phyloP scores from a whole-genome alignment of 2,329 filamentous ascomycete species.

The Sodiomyces alkalinus region DNA sequence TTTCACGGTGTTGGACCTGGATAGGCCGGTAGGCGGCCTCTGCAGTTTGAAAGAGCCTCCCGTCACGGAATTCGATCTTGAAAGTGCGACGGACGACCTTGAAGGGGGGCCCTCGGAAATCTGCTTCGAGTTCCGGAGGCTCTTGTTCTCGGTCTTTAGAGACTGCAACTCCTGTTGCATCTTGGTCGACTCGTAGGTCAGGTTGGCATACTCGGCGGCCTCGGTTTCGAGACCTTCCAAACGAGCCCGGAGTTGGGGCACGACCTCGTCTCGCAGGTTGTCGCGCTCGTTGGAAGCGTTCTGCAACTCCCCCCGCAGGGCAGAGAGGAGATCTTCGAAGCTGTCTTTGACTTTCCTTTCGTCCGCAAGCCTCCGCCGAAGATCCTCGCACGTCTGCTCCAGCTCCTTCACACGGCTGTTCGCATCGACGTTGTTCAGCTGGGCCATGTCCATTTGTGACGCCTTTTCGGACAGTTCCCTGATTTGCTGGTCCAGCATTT shows the following conservation, averaged over 20 bases:
- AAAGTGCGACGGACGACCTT: conserved; percentile 31
- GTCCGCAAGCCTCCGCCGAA: conserved; percentile 66
- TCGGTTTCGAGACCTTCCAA: conserved; percentile 67
- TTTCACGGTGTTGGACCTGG: conserved; percentile 46
- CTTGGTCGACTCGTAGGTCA: conserved; percentile 67
- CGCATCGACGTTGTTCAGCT: conserved; percentile 41
- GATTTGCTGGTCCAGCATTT: conserved; percentile 69
- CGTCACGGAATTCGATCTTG: conserved; percentile 53
- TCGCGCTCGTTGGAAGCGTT: conserved; percentile 78
- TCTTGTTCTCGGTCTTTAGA: conserved; percentile 52
- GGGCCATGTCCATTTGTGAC: conserved; percentile 40
- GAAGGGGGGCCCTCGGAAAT: conserved; percentile 5
- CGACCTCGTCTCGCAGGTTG: conserved; percentile 75
- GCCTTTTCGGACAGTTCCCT: conserved; percentile 68
- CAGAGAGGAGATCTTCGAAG: conserved; percentile 80
- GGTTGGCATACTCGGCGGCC: conserved; percentile 54
- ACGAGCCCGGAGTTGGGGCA: conserved; percentile 61
- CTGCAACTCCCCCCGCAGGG: conserved; percentile 69
- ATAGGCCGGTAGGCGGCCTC: conserved; percentile 25
- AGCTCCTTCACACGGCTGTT: conserved; percentile 57
- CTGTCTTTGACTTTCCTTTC: conserved; percentile 82
- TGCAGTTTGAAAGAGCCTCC: conserved; percentile 29
- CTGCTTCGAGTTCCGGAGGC: conserved; percentile 28
- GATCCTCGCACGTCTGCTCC: conserved; percentile 66
- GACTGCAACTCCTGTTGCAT: conserved; percentile 74